Evolutionary conservation across 1,284 basidiomycete species (phyloP).

Genomic region (Leucocoprinus gongylophorus): DNA sequence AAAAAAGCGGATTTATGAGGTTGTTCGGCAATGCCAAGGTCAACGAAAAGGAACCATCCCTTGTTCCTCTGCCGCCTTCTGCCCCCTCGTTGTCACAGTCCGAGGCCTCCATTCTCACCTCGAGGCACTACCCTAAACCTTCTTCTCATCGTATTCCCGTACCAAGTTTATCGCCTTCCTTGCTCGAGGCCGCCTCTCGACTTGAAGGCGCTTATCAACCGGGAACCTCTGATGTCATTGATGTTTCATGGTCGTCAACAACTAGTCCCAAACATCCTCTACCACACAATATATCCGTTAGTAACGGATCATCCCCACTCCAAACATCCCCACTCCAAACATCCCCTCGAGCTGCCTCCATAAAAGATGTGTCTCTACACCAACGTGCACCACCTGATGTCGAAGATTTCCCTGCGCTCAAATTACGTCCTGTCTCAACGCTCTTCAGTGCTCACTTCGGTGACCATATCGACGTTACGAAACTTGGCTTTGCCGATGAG

Average conservation of each 20-base stretch:
- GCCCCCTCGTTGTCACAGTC: conserved; percentile 31
- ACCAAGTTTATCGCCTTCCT: conserved; percentile 32
- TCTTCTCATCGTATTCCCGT: conserved; percentile 38
- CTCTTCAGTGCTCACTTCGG: conserved; percentile 66
- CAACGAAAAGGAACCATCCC: conserved; percentile 35
- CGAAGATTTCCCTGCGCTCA: conserved; percentile 56
- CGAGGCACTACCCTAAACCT: conserved; percentile 24
- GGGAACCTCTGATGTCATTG: conserved; percentile 7
- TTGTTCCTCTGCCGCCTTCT: conserved; percentile 24
- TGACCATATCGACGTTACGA: conserved; percentile 46
- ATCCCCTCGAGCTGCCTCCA: conserved; percentile 22
- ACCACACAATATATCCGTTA: conserved; percentile 38
- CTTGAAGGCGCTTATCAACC: conserved; percentile 9
- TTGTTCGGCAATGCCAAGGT: conserved; percentile 53
- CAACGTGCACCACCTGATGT: conserved; percentile 60
- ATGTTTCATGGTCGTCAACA: conserved; percentile 3
- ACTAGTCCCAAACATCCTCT: conserved; percentile 32
- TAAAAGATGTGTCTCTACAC: conserved; percentile 28
- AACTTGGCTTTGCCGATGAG: conserved; percentile 18
- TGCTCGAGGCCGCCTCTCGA: conserved; percentile 14
- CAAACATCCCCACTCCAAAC: conserved; percentile 13
- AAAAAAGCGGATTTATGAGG: conserved; percentile 78
- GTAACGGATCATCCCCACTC: conserved; percentile 23
- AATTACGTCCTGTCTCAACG: conserved; percentile 68
- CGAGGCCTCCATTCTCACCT: conserved; percentile 15